Evolutionary conservation across 2,329 filamentous ascomycete genomes (phyloP), one percentile per base, ranked within the genome.

Genomic region (Periglandula ipomoeae): DNA sequence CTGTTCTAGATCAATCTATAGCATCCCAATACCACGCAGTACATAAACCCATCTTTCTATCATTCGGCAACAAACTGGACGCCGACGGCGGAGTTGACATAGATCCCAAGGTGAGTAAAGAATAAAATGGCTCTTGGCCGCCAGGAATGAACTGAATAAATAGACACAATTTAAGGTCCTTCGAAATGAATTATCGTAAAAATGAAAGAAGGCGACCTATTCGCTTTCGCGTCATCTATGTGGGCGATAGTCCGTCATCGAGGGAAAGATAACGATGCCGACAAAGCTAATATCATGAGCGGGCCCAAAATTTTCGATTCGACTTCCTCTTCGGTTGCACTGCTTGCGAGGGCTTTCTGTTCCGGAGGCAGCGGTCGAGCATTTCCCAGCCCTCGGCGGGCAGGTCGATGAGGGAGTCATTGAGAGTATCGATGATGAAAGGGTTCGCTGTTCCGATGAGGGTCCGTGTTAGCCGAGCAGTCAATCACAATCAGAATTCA

Each of bases 381-480:
- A 63, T 59, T 44, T 63, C 59, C 53, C 64, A 64, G 5, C 64
- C 66, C 44, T 68, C 63, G 20, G 63, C 55, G 19, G 66, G 66
- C 5, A 69, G 57, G 32, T 68, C 52, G n/a, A 66, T 27, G 9
- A 69, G 57, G 4, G 65, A 67, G 44, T 66, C 58, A 49, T 69
- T 69, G 24, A 69, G 60, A 0, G 65, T 69, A 20, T 69, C 66
- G 50, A 69, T 68, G 53, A 69, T 69, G 50, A 69, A 69, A 2
- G 65, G 66, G 23, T 64, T 69, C 1, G 66, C 66, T 68, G 32
- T 1, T 5, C 24, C 3, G 22, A 17, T 17, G 23, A 15, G 20
- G 11, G 6, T 27, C 26, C 24, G 41, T 15, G 17, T 49, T 45
- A 47, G 48, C 38, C 3, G 5, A 10, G 2, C n/a, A n/a, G n/a